Base-by-base conservation (phyloP, 306 rosid genomes). In the Castanea crenata region DNA sequence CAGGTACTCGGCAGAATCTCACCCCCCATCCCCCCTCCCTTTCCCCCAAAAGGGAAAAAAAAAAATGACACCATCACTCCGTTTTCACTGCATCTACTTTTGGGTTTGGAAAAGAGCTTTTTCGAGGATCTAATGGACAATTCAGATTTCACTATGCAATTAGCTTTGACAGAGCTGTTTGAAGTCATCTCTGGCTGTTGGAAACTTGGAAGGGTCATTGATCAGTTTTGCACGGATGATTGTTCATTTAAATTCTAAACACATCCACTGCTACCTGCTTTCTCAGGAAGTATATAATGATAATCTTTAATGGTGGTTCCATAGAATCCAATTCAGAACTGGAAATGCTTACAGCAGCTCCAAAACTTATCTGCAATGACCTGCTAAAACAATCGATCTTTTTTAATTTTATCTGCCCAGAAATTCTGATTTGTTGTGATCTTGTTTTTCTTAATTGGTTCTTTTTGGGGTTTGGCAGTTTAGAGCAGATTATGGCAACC, bases 401-500 rank as follows among this genome's bases (percentile, higher is more conserved):
- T 41, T 16, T 20, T 56, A 52, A 49, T 55, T 18, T 49, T 13
- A 18, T 68, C 15, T 69, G 23, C 7, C 52, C 57, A 69, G 27
- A 5, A 13, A 75, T 72, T 59, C 55, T 20, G 79, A 67, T 80
- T 51, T 68, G 25, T 80, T 76, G 78, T 81, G 27, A 31, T 13
- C 62, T 65, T 75, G 31, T 81, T 14, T 69, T n/a, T 76, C 55
- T 83, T 75, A 51, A 74, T 32, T 77, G 52, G 46, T 77, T 38
- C 54, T 13, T 82, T 57, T 59, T 69, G 49, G 76, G 68, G 64
- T 80, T 79, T 71, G 79, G 81, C 97, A 93, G 96, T 79, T 80
- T 73, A 87, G 97, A 86, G 79, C 80, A 61, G 98, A 95, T 46
- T 90, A 84, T 20, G 88, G 97, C 49, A 90, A 74, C 79, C 94